A percentile compares a stretch with the other conserved stretches of the same genome.
phyloP scores from a whole-genome alignment of 2,329 filamentous ascomycete genomes.

The Aspergillus hiratsukae region DNA sequence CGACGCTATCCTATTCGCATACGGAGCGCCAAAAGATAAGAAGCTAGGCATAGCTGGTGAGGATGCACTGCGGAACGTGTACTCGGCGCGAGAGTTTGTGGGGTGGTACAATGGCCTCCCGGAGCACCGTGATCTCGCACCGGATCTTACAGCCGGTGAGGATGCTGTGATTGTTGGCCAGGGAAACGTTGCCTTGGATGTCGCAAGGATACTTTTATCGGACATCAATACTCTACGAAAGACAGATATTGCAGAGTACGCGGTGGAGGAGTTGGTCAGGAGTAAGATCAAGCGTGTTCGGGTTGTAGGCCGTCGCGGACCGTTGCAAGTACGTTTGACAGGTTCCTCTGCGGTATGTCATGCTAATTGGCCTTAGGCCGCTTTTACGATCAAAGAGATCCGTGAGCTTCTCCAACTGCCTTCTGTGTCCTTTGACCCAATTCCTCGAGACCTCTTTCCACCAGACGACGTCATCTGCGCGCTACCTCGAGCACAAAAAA shows the following conservation, averaged over 20 bases:
- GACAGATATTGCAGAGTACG: constrained; percentile 86
- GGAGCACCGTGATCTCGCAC: constrained; percentile 67
- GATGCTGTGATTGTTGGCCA: constrained; percentile 88
- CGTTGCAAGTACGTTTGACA: constrained; percentile 63
- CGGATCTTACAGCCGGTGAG: constrained; percentile 69
- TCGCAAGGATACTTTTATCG: constrained; percentile 80
- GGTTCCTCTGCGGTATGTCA: neutral
- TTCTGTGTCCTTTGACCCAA: constrained; percentile 65
- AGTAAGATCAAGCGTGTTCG: constrained; percentile 76
- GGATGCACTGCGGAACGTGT: constrained; percentile 60
- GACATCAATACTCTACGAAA: constrained; percentile 67
- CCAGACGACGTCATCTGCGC: constrained; percentile 53
- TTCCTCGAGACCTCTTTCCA: constrained; percentile 64
- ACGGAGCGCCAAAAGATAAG: constrained; percentile 82
- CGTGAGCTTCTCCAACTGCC: constrained; percentile 80
- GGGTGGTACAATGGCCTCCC: constrained; percentile 98
- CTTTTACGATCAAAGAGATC: constrained; percentile 93
- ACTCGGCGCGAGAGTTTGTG: constrained; percentile 88
- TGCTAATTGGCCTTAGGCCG: constrained; percentile 53
- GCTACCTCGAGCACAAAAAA: constrained; percentile 70
- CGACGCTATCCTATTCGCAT: constrained; percentile 86
- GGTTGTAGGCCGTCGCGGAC: constrained; percentile 84
- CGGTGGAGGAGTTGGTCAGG: constrained; percentile 65
- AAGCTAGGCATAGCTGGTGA: constrained; percentile 78
- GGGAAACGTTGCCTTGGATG: constrained; percentile 92